These are phyloP conservation scores for Pythium aphanidermatum DNA, from an alignment of 352 stramenopile species.

Conservation along the genomic window DNA sequence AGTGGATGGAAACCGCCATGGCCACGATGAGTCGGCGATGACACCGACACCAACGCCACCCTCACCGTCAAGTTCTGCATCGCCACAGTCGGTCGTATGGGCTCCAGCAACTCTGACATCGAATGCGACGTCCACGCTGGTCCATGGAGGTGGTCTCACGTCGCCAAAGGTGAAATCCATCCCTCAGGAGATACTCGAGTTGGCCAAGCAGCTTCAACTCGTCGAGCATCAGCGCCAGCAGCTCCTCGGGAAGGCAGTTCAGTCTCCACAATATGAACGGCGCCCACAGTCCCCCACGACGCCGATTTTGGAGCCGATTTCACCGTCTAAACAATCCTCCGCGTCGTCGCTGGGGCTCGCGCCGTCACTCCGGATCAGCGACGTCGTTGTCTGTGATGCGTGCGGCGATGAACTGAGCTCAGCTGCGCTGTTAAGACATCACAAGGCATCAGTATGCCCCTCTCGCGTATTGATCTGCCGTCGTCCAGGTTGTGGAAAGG, in stretches of 20 bases:
- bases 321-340: not conserved
- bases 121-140: not conserved
- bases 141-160: slow-evolving; percentile 36
- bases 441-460: slow-evolving; percentile 34
- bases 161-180: too few species aligned
- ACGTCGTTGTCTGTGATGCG: slow-evolving; percentile 12
- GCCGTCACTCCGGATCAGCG: slow-evolving; percentile 4
- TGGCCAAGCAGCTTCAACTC: slow-evolving; percentile 18
- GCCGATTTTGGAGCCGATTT: slow-evolving; percentile 2
- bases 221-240: slow-evolving; percentile 20
- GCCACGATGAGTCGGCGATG: too few species aligned
- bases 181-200: slow-evolving; percentile 11
- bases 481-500: slow-evolving; percentile 31
- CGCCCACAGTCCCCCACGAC: slow-evolving; percentile 11
- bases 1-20: too few species aligned
- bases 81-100: too few species aligned
- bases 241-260: slow-evolving; percentile 4
- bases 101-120: too few species aligned
- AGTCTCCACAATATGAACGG: not conserved
- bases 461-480: slow-evolving; percentile 35
- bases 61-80: too few species aligned
- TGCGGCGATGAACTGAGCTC: slow-evolving; percentile 49
- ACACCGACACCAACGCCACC: too few species aligned
- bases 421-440: slow-evolving; percentile 20
- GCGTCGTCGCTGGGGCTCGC: slow-evolving; percentile 10